Base-by-base conservation (phyloP, 192 early-diverging fungal genomes). In the Backusella sp. region DNA sequence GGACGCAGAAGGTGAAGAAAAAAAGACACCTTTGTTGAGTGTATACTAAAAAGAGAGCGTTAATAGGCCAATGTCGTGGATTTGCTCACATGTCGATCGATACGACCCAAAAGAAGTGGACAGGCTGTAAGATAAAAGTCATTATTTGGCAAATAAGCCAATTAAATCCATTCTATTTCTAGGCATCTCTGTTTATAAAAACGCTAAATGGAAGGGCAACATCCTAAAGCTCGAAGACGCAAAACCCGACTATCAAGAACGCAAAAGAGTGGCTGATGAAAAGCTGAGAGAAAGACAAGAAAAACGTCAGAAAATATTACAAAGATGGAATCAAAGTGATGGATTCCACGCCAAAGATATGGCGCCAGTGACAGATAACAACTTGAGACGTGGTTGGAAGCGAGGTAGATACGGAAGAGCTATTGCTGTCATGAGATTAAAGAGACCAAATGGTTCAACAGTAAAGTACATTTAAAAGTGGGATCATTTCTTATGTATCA, bases 191-290 rank as follows among this genome's bases (percentile, higher is more conserved):
- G 66, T 91, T 21, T 94, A 91, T 73, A 91, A 92, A 42, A 91
- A 92, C 3, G 83, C 95, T 14, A 94, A 93, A 69, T 96, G 95
- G 95, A 96, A 94, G 80, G 95, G 95, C 49, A 85, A 89, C 30
- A 86, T 88, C 34, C 66, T 96, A 71, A 88, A 90, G 53, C 82
- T 96, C 19, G 92, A 95, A 71, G 94, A 93, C n/a, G 92, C 95
- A 14, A 94, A 94, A 78, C 88, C 89, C 65, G 85, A 89, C 72
- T 95, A 89, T 81, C 85, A 85, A 76, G 84, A 84, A 65, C 80
- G 81, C 75, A 86, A 67, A 67, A 52, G 80, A 35, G 71, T 66
- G 66, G 73, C 84, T 65, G 84, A 91, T 15, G 90, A 91, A 76
- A 67, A 79, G 75, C 76, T 81, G 5, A 36, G 26, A 37, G 82